phyloP scores from a whole-genome alignment of 2,329 filamentous ascomycete species.

The Herpotrichia juniperi region DNA sequence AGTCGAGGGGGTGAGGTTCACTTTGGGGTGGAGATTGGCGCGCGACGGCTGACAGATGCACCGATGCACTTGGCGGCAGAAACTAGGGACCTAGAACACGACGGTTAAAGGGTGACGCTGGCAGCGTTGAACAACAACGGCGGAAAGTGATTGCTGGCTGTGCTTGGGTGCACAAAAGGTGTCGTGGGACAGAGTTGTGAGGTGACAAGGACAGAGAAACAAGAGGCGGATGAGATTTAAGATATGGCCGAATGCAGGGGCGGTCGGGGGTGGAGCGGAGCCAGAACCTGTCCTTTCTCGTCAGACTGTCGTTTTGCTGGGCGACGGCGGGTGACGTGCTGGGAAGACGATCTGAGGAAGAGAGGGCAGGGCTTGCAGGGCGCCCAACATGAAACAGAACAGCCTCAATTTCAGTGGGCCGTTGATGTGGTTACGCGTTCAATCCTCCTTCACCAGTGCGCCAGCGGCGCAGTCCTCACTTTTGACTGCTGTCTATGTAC shows the following conservation, averaged over 20 bases:
- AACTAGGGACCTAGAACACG: slow-evolving; percentile 4
- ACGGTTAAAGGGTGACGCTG: background rate
- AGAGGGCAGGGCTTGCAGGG: background rate
- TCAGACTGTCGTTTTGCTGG: slow-evolving; percentile 8
- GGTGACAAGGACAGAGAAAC: slow-evolving; percentile 26
- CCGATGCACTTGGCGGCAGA: slow-evolving; percentile 17
- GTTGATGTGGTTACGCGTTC: slow-evolving; percentile 32
- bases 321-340: slow-evolving; percentile 20
- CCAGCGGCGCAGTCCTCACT: background rate
- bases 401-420: slow-evolving; percentile 24
- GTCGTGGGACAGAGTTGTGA: slow-evolving; percentile 4
- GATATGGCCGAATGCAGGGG: slow-evolving; percentile 34
- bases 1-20: slow-evolving; percentile 2
- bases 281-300: background rate
- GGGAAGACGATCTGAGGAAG: slow-evolving; percentile 8
- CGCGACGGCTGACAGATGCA: slow-evolving; percentile 25
- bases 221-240: slow-evolving; percentile 20
- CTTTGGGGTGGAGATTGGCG: slow-evolving; percentile 17
- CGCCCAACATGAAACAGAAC: slow-evolving; percentile 39
- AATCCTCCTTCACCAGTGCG: background rate
- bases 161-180: slow-evolving; percentile 1
- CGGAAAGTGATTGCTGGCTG: background rate
- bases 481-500: background rate
- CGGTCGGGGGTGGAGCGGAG: slow-evolving; percentile 36
- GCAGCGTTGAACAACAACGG: slow-evolving; percentile 5